Conservation (phyloP, 2,329 filamentous ascomycete genomes). For the Huntiella bhutanensis region DNA sequence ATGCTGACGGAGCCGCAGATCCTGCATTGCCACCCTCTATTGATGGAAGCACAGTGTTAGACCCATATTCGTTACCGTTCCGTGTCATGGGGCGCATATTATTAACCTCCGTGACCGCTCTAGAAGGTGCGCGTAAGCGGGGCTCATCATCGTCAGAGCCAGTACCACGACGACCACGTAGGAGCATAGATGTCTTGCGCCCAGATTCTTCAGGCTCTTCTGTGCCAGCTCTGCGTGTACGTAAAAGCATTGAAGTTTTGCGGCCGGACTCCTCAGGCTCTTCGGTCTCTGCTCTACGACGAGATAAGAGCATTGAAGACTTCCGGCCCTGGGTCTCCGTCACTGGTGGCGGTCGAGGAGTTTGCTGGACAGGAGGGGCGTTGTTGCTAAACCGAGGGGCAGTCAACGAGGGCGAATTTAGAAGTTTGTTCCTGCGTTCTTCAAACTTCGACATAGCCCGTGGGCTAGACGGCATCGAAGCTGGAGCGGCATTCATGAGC, state of each 20-base stretch:
- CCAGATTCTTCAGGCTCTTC: slow-evolving; percentile 31
- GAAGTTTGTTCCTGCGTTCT: slow-evolving; percentile 30
- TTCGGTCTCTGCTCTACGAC: slow-evolving; percentile 30
- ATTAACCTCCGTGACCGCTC: slow-evolving; percentile 37
- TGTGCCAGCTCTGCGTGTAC: slow-evolving; percentile 22
- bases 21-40: slow-evolving; percentile 16
- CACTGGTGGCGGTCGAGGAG: slow-evolving; percentile 17
- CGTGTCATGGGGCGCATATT: slow-evolving; percentile 17
- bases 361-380: slow-evolving; percentile 23
- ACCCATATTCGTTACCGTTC: slow-evolving; percentile 20
- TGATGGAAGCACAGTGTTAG: slow-evolving; percentile 11
- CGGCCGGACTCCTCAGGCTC: slow-evolving; percentile 30
- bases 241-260: slow-evolving; percentile 24
- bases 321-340: slow-evolving; percentile 21
- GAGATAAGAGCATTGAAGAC: slow-evolving; percentile 31
- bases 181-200: slow-evolving; percentile 28
- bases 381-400: slow-evolving; percentile 24
- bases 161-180: slow-evolving; percentile 28
- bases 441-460: slow-evolving; percentile 32
- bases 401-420: slow-evolving; percentile 26
- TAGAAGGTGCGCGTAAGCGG: slow-evolving; percentile 36
- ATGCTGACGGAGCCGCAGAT: slow-evolving; percentile 25
- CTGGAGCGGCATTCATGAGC: slow-evolving; percentile 21
- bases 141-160: slow-evolving; percentile 25
- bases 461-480: slow-evolving; percentile 25